Percentiles rank a stretch among this genome's conserved stretches.
Evolutionary conservation across 768 basidiomycete species (phyloP).

Genomic region (Clitopilus passeckerianus): DNA sequence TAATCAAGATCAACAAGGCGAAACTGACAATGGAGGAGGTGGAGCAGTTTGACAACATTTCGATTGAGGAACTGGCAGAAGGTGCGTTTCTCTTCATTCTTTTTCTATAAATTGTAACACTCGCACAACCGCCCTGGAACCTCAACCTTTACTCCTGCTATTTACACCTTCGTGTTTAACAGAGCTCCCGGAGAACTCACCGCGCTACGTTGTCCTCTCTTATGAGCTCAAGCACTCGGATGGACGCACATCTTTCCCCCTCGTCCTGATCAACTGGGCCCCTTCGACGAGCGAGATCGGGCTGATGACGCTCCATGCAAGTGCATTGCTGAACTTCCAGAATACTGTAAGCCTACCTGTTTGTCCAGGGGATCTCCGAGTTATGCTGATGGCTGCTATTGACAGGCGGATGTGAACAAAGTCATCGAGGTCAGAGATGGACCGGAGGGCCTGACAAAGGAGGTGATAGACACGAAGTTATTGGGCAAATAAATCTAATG

Average conservation of each 20-base stretch:
- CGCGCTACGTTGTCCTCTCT: conserved; percentile 81
- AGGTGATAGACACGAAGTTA: conserved; percentile 61
- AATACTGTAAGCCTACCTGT: conserved; percentile 46
- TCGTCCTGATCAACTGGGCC: conserved; percentile 87
- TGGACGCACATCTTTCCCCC: conserved; percentile 79
- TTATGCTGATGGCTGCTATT: too few species aligned
- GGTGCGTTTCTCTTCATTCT: conserved; percentile 36
- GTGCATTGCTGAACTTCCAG: conserved; percentile 77
- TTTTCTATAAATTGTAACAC: too few species aligned
- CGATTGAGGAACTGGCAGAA: conserved; percentile 82
- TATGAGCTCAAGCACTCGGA: conserved; percentile 78
- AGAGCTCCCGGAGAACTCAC: conserved; percentile 88
- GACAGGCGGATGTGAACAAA: conserved; percentile 71
- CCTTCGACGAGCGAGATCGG: conserved; percentile 74
- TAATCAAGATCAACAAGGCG: conserved; percentile 89
- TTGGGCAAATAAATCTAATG: conserved; percentile 11
- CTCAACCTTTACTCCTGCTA: neutral
- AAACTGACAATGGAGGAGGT: conserved; percentile 79
- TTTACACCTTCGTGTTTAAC: conserved; percentile 1
- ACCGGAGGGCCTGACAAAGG: conserved; percentile 73
- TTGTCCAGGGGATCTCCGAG: neutral
- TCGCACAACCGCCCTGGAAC: too few species aligned
- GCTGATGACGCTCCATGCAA: conserved; percentile 78
- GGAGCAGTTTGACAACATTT: conserved; percentile 71
- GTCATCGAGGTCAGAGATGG: conserved; percentile 82